Base-by-base conservation (phyloP, 1,139 yeast genomes). In the Geotrichum cucujoidarum region DNA sequence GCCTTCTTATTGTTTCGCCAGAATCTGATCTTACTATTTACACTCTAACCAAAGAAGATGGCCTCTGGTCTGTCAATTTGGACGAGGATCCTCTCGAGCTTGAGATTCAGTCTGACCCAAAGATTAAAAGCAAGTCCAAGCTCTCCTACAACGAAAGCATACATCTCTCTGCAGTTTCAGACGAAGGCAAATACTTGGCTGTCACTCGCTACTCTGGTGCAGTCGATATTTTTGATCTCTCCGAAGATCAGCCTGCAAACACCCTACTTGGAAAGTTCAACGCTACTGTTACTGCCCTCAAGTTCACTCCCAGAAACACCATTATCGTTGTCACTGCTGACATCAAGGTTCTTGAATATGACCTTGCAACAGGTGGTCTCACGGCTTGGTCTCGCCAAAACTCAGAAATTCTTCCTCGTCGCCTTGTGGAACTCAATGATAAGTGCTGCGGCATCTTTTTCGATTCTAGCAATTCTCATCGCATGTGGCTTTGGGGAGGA, bases 401-500 rank as follows among this genome's bases (percentile, higher is more conserved):
- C 65, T 76, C 88, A 20, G 94, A 84, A 49, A 73, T 77, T 48
- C 68, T 90, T 54, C 97, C 97, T 3, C 71, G 71, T 36, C 80
- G 81, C 55, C 80, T 85, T 54, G 65, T 75, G 29, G 66, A 73
- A 6, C 70, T 78, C 51, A 78, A 76, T 27, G 94, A 85, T 54
- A 81, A 83, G 58, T 84, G 95, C 49, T 75, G 79, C 55, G 96
- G 95, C 7, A 66, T 85, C 24, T 87, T 85, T 60, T 59, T 57
- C 21, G 75, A 71, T 43, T 61, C 63, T 6, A 48, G 56, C 2
- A 60, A 65, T 39, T 60, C 69, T 1, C 70, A 75, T 45, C 68
- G 76, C 39, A 70, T 84, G 24, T 90, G 97, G 97, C 66, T 89
- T 18, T 89, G 86, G 77, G 95, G 97, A 2, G 75, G 86, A n/a